Conservation (phyloP, 768 basidiomycete species). For the Auriculariales sp. region DNA sequence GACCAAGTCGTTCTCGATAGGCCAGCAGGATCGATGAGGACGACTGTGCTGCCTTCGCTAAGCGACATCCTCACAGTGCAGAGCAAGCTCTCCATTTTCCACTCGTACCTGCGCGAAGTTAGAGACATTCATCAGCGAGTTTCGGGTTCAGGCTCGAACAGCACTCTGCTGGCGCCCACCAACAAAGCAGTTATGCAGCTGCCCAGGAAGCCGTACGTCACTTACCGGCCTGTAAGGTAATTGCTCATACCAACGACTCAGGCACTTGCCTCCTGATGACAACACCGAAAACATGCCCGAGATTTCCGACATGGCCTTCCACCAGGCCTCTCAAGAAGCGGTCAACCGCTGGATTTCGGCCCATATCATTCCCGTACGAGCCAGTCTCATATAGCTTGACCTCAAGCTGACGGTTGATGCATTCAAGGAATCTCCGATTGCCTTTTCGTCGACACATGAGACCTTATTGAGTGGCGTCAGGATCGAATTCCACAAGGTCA, state of each 20-base stretch:
- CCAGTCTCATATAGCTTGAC: neutral
- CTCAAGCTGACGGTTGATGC: neutral
- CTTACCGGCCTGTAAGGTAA: neutral
- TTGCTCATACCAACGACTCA: neutral
- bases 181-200: slow-evolving; percentile 82
- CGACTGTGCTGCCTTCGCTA: slow-evolving; percentile 32
- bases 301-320: slow-evolving; percentile 56
- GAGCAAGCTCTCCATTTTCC: slow-evolving; percentile 64
- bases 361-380: slow-evolving; percentile 67
- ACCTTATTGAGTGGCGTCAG: slow-evolving; percentile 48
- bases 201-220: slow-evolving; percentile 63
- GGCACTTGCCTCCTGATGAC: slow-evolving; percentile 13
- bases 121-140: slow-evolving; percentile 40
- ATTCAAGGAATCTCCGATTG: neutral
- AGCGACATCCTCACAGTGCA: slow-evolving; percentile 72
- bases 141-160: slow-evolving; percentile 12
- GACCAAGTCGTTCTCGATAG: neutral
- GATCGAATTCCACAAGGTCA: slow-evolving; percentile 31
- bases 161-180: slow-evolving; percentile 67
- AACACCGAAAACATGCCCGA: slow-evolving; percentile 19
- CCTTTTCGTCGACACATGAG: slow-evolving; percentile 21
- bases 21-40: neutral
- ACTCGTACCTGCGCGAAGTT: slow-evolving; percentile 64
- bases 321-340: slow-evolving; percentile 43
- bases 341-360: slow-evolving; percentile 71